These are phyloP conservation scores for Termitomyces bulborhizus DNA, from an alignment of 768 basidiomycete species.

Conservation along the genomic window DNA sequence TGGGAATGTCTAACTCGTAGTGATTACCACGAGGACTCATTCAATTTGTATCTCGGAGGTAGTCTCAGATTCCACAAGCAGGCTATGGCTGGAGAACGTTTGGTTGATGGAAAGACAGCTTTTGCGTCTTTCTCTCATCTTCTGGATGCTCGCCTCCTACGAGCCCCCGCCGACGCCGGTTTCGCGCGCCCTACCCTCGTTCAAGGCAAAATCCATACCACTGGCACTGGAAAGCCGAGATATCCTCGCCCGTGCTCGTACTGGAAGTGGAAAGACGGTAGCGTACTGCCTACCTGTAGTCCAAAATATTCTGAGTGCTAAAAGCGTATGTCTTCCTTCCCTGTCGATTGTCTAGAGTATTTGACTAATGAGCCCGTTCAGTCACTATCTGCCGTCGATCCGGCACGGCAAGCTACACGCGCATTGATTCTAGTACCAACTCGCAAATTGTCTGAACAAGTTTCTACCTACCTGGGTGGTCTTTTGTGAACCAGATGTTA, in stretches of 20 bases:
- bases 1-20: too few relatives aligned
- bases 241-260: conserved; percentile 89
- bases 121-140: conserved; percentile 67
- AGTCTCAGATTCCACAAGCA: neutral
- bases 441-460: conserved; percentile 89
- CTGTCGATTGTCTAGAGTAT: neutral
- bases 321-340: conserved; percentile 49
- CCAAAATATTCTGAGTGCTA: conserved; percentile 80
- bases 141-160: conserved; percentile 79
- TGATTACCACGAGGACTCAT: too few relatives aligned
- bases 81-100: conserved; percentile 38
- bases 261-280: conserved; percentile 95
- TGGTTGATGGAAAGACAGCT: conserved; percentile 41
- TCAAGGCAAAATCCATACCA: conserved; percentile 87
- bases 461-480: conserved; percentile 57
- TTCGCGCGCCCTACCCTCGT: conserved; percentile 91
- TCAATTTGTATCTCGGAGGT: too few relatives aligned
- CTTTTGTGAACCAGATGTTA: conserved; percentile 70
- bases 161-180: conserved; percentile 83
- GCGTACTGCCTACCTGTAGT: conserved; percentile 91
- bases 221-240: conserved; percentile 85
- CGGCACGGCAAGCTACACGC: conserved; percentile 53
- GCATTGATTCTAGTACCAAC: conserved; percentile 85
- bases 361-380: conserved; percentile 14
- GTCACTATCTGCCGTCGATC: conserved; percentile 33